Conservation (phyloP, 352 stramenopile genomes). For the Phytophthora kernoviae region DNA sequence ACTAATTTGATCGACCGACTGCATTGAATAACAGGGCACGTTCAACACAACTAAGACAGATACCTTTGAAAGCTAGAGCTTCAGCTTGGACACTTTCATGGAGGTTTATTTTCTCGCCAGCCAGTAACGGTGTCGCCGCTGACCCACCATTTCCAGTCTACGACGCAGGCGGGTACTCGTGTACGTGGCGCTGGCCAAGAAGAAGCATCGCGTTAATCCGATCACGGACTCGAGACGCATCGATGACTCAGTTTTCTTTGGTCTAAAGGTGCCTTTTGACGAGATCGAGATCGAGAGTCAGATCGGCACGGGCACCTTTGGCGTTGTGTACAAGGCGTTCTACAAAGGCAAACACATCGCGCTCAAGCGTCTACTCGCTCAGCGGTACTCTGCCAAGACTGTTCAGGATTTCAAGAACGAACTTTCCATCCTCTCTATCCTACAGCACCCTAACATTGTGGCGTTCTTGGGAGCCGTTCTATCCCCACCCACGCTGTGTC, state of each 20-base stretch:
- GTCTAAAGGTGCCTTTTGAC: constrained; percentile 64
- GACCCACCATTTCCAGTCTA: constrained; percentile 66
- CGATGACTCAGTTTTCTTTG: constrained; percentile 70
- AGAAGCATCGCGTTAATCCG: constrained; percentile 51
- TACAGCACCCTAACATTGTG: constrained; percentile 81
- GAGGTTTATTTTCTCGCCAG: constrained; percentile 55
- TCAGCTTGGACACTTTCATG: constrained; percentile 27
- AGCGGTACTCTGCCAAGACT: constrained; percentile 61
- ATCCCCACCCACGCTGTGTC: constrained; percentile 72
- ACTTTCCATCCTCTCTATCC: constrained; percentile 80
- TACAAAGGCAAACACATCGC: constrained; percentile 78
- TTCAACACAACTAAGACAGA: too few species aligned
- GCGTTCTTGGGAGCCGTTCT: constrained; percentile 79
- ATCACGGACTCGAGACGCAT: constrained; percentile 66
- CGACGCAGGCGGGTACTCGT: constrained; percentile 76
- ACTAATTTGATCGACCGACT: too few species aligned
- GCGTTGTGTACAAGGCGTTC: constrained; percentile 79
- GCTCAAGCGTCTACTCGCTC: constrained; percentile 65
- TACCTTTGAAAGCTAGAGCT: background rate
- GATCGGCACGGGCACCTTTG: constrained; percentile 78
- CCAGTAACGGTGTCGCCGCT: constrained; percentile 64
- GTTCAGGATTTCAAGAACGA: constrained; percentile 81
- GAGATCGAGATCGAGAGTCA: constrained; percentile 71
- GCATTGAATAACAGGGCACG: too few species aligned
- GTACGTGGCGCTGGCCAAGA: constrained; percentile 74